Evolutionary conservation across 371 early-diverging fungal species (phyloP).

Genomic region (Syncephalastrum monosporum): DNA sequence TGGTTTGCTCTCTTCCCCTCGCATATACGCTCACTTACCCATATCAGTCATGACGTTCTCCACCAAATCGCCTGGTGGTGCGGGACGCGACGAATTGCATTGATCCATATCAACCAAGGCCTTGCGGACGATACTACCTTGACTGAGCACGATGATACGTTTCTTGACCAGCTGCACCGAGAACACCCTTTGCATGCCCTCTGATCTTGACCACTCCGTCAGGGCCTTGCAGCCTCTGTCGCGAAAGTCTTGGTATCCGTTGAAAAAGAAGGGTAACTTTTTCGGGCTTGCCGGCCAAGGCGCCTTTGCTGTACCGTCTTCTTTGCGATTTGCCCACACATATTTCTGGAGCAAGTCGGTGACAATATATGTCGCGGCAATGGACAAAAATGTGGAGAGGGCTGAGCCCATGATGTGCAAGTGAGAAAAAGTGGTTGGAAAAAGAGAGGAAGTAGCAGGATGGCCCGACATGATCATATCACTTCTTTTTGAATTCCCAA

Average conservation of each 20-base stretch:
- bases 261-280: constrained; percentile 21
- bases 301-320: constrained; percentile 34
- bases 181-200: constrained; percentile 21
- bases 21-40: constrained; percentile 11
- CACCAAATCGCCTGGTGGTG: constrained; percentile 15
- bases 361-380: constrained; percentile 6
- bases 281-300: constrained; percentile 40
- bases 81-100: constrained; percentile 28
- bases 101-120: constrained; percentile 36
- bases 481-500: too few species aligned
- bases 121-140: constrained; percentile 24
- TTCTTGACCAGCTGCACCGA: constrained; percentile 36
- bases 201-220: constrained; percentile 28
- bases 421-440: too few species aligned
- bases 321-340: constrained; percentile 34
- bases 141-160: constrained; percentile 35
- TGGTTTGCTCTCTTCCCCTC: too few species aligned
- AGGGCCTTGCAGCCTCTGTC: constrained; percentile 20
- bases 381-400: neutral
- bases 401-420: too few species aligned
- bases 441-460: too few species aligned
- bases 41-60: constrained; percentile 35
- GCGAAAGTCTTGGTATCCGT: constrained; percentile 24
- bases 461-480: too few species aligned
- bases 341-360: constrained; percentile 4